Evolutionary conservation across 805 yeast genomes (phyloP), one percentile per base, ranked within the genome.

Genomic region (Metschnikowia koreensis): DNA sequence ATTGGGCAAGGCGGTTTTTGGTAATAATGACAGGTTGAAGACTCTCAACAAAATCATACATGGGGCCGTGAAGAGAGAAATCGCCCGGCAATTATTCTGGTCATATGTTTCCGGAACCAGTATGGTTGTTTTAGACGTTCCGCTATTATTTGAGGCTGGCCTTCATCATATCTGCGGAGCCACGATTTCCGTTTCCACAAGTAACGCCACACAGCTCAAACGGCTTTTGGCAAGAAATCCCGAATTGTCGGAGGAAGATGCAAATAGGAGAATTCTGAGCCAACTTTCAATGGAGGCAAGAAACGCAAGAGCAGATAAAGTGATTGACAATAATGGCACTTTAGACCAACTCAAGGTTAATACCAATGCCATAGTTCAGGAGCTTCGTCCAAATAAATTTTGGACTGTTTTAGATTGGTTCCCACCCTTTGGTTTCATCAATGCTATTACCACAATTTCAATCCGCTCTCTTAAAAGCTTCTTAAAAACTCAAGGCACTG

Each of bases 61-160:
- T 64, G 97, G 97, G 0, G 93, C 89, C 6, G 92, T 94, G 1
- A 77, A 86, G 42, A 71, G 78, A 56, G 87, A 81, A 43, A 89
- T 93, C 62, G 65, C 81, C 8, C 70, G 77, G 68, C 81, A 80
- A 58, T 70, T 89, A 1, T 37, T 86, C 1, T 52, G 58, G 47
- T 80, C 81, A 15, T 94, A 91, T 77, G 31, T 89, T 12, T 55
- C 65, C 9, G 82, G 89, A 12, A 64, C 81, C 41, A 66, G 74
- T 12, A 60, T 90, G 63, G 91, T 90, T 3, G 70, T 94, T 0
- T 68, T 94, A 45, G 99, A 94, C 63, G 93, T 96, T 2, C 99
- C 99, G 1, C 71, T 94, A 38, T 71, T 94, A 16, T 94, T 89
- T 67, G 99, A 94, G 66, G 79, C 90, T 36, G 81, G 83, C 1